Evolutionary conservation across 202 grass and related monocot genomes (phyloP), one percentile per base, ranked within the genome.

Genomic region (Musa balbisiana): DNA sequence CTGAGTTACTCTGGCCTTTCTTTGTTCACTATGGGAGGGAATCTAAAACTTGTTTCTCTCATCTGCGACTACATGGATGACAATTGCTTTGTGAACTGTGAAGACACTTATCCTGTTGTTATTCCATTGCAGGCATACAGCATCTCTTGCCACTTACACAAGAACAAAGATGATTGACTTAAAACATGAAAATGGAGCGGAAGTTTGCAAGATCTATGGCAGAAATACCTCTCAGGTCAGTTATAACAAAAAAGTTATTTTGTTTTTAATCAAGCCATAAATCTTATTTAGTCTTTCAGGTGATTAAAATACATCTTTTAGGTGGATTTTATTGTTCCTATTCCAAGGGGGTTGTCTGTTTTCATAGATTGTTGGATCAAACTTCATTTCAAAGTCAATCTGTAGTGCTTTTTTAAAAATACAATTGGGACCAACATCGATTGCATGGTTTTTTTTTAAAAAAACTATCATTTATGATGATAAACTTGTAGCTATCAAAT

Each of bases 181-280:
- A 76, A 97, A 91, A 77, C 90, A 97, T 86, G 84, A n/a, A 62
- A 97, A 97, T 69, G 85, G 86, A 72, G 83, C 78, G 71, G 75
- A 86, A 77, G 88, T 86, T 83, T 97, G 94, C 71, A 71, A 73
- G 76, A 86, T 97, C 62, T 97, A 97, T 85, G 86, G 90, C 67
- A 83, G 78, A 55, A 83, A 56, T 64, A 43, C 67, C 78, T 74
- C 60, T 26, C 84, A 97, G 90, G 93, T 92, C 52, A 25, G 29
- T 70, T 13, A 5, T n/a, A 6, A 11, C 19, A n/a, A n/a, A 29
- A 63, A 62, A 19, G n/a, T 73, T 53, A 68, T 17, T 8, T 14
- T 20, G 10, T 49, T 20, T 63, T 64, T 22, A 24, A 23, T 25
- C 16, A 15, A 63, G 8, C 27, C 29, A 16, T 51, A 11, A 64